Conservation (phyloP, 495 filamentous ascomycete genomes). For the Stereocaulon alpinum region DNA sequence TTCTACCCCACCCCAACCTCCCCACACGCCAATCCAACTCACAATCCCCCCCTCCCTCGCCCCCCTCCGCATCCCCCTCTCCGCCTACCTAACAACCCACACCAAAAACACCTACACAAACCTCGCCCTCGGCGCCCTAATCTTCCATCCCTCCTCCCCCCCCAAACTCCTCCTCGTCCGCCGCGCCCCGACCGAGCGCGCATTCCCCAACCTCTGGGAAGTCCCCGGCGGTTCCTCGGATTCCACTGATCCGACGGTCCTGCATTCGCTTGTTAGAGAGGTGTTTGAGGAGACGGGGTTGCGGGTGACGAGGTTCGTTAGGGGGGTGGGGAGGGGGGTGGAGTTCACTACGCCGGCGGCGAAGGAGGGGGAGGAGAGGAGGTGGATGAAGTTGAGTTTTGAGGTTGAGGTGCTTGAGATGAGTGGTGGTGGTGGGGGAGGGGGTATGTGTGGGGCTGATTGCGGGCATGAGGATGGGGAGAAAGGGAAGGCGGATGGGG, state of each 20-base stretch:
- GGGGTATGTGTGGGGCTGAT: too few species aligned
- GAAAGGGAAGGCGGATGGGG: background rate
- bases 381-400: slow-evolving; percentile 29
- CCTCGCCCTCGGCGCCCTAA: slow-evolving; percentile 32
- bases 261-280: slow-evolving; percentile 45
- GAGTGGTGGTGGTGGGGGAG: background rate
- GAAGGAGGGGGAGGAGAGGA: background rate
- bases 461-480: background rate
- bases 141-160: slow-evolving; percentile 29
- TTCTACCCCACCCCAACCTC: background rate
- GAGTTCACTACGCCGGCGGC: slow-evolving; percentile 16
- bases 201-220: slow-evolving; percentile 45
- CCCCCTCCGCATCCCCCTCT: slow-evolving; percentile 30
- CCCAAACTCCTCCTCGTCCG: slow-evolving; percentile 43
- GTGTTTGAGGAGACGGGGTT: slow-evolving; percentile 51
- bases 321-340: slow-evolving; percentile 31
- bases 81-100: slow-evolving; percentile 27
- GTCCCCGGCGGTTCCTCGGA: slow-evolving; percentile 47
- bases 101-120: slow-evolving; percentile 23
- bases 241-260: slow-evolving; percentile 37
- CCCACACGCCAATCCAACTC: slow-evolving; percentile 5
- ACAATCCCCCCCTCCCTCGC: slow-evolving; percentile 31
- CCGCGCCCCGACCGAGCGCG: slow-evolving; percentile 35
- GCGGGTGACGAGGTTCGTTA: slow-evolving; percentile 34
- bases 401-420: slow-evolving; percentile 26